A percentile compares a stretch with the other conserved stretches of the same genome.
Conservation (phyloP, 345 rosid species). For the Lepidium africanum region DNA sequence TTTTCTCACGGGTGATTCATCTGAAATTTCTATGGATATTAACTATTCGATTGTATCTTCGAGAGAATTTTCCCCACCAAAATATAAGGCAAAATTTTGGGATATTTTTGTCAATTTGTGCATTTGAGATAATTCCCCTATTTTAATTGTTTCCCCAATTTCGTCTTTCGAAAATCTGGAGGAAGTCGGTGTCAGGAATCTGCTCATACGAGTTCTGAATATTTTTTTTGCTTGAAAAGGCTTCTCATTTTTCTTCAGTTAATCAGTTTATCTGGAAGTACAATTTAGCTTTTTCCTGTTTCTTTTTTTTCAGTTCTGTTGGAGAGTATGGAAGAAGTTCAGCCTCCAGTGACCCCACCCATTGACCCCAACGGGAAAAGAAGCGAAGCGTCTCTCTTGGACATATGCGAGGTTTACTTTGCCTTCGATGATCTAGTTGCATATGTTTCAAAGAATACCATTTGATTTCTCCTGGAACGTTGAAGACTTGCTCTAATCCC, state of each 20-base stretch:
- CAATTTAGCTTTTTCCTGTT: not conserved
- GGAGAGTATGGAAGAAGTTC: slow-evolving; percentile 29
- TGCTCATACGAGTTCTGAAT: not conserved
- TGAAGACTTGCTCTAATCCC: not conserved
- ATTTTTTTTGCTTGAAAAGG: not conserved
- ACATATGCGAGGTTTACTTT: slow-evolving; percentile 26
- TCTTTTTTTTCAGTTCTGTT: slow-evolving; percentile 9
- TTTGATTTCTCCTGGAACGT: not conserved
- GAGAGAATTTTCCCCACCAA: not conserved
- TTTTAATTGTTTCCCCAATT: not conserved
- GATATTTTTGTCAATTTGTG: not conserved
- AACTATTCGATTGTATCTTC: not conserved
- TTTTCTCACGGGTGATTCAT: not conserved
- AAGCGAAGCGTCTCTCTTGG: slow-evolving; percentile 17
- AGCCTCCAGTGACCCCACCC: slow-evolving; percentile 33
- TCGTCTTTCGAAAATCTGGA: not conserved
- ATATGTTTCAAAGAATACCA: not conserved
- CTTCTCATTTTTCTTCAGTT: not conserved
- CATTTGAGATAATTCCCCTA: not conserved
- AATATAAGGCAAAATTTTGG: not conserved
- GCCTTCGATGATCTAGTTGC: not conserved
- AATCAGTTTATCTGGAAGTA: not conserved
- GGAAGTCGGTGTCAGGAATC: not conserved
- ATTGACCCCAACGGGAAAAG: slow-evolving; percentile 24
- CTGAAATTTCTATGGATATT: not conserved